Conservation (phyloP, 2,329 filamentous ascomycete species). For the Calonectria multiphialidica region DNA sequence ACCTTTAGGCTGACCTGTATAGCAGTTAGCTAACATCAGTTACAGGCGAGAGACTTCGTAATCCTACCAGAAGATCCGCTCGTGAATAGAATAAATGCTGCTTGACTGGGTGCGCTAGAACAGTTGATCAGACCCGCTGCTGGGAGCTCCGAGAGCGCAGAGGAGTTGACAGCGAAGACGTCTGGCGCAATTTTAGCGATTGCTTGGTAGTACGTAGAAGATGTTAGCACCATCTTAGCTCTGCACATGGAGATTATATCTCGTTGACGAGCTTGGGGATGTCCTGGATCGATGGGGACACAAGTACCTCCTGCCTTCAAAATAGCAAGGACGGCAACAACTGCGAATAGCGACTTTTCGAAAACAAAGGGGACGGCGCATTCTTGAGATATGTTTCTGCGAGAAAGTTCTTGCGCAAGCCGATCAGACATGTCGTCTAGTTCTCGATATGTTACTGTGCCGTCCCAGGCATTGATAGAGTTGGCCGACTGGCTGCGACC, state of each 20-base stretch:
- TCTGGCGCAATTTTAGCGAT: background rate
- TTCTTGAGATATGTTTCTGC: background rate
- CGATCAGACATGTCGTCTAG: background rate
- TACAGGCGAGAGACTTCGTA: background rate
- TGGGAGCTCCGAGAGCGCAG: constrained; percentile 6
- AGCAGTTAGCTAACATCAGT: background rate
- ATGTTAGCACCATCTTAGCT: background rate
- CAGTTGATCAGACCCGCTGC: background rate
- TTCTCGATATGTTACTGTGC: background rate
- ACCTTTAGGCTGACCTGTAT: constrained; percentile 6
- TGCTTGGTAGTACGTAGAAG: constrained; percentile 1
- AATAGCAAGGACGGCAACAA: constrained; percentile 5
- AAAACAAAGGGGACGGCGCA: background rate
- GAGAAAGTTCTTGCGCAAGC: background rate
- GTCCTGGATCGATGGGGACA: constrained; percentile 7
- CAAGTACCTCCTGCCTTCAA: constrained; percentile 1
- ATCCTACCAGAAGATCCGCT: constrained; percentile 5
- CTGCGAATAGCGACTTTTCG: constrained; percentile 12
- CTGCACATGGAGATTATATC: constrained; percentile 2
- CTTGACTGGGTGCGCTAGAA: constrained; percentile 1
- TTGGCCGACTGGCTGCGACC: background rate
- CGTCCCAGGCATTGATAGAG: constrained; percentile 6
- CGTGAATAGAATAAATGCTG: constrained; percentile 10
- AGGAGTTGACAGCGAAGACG: constrained; percentile 5
- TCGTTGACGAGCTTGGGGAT: constrained; percentile 5